Conservation (phyloP, 345 rosid species). For the Euphorbia pulcherrima region DNA sequence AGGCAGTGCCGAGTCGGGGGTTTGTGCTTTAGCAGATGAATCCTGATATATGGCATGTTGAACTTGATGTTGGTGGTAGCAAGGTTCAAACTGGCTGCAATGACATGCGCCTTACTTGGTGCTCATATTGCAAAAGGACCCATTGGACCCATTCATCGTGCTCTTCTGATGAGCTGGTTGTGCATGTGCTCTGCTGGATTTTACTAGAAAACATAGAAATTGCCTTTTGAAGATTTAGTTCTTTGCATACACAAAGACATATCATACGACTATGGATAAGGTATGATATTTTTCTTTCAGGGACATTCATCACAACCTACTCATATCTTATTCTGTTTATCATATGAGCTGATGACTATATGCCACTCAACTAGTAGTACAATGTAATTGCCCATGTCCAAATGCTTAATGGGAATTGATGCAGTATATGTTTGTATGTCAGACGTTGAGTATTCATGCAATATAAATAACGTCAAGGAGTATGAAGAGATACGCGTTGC, state of each 20-base stretch:
- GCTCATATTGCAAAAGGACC: no score
- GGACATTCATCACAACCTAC: neutral
- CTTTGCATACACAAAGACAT: neutral
- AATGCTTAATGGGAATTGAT: neutral
- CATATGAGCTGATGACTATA: neutral
- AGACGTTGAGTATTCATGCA: constrained; percentile 5
- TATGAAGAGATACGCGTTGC: constrained; percentile 77
- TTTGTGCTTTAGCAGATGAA: constrained; percentile 96
- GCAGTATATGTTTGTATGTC: neutral
- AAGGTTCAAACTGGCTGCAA: no score
- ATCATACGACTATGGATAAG: neutral
- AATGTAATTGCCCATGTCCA: neutral
- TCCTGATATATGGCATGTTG: constrained; percentile 97
- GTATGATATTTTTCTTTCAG: neutral
- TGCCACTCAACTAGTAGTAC: neutral
- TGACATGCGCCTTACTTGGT: constrained; percentile 92
- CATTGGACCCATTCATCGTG: no score
- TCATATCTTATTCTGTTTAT: neutral
- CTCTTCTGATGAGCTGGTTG: no score
- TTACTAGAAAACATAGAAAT: neutral
- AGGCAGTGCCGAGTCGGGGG: constrained; percentile 69
- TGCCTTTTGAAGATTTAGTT: neutral
- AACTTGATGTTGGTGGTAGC: no score
- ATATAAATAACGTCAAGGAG: constrained; percentile 58
- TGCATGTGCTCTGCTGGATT: no score